These are phyloP conservation scores for Hygrophila difformis DNA, from an alignment of 257 asterid genomes.

Conservation along the genomic window DNA sequence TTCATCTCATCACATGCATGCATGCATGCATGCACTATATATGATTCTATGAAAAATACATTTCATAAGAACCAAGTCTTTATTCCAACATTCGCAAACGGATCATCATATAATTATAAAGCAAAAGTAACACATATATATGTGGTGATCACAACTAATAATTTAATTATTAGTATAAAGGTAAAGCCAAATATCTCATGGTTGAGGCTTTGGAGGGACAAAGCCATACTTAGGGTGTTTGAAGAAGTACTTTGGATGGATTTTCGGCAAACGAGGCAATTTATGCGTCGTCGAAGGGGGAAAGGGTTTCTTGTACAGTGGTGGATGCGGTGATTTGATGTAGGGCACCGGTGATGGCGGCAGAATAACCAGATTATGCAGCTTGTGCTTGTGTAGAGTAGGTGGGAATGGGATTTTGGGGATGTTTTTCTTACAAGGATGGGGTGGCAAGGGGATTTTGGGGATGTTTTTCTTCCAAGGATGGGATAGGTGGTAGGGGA, in stretches of 20 bases:
- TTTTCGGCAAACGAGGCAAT: constrained; percentile 32
- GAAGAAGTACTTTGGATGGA: constrained; percentile 40
- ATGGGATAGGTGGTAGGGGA: constrained; percentile 16
- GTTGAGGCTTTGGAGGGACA: constrained; percentile 45
- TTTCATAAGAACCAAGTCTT: neutral
- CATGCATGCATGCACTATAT: neutral
- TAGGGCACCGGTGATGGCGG: no score
- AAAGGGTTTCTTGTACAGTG: no score
- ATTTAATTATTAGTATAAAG: constrained; percentile 18
- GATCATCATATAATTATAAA: constrained; percentile 11
- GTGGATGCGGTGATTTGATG: no score
- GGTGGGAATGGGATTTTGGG: no score
- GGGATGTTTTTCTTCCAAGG: no score
- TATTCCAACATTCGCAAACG: constrained; percentile 8
- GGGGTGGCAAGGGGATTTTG: constrained; percentile 20
- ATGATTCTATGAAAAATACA: constrained; percentile 3
- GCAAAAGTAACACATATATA: no score
- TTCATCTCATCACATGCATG: no score
- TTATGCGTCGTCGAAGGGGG: no score
- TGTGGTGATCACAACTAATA: neutral
- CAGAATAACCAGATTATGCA: no score
- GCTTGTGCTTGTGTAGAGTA: no score
- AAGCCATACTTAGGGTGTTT: constrained; percentile 36
- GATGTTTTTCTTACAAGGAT: no score
- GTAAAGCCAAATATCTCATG: constrained; percentile 13